phyloP scores from a whole-genome alignment of 2,329 filamentous ascomycete genomes.

The Sclerotinia spermophila region DNA sequence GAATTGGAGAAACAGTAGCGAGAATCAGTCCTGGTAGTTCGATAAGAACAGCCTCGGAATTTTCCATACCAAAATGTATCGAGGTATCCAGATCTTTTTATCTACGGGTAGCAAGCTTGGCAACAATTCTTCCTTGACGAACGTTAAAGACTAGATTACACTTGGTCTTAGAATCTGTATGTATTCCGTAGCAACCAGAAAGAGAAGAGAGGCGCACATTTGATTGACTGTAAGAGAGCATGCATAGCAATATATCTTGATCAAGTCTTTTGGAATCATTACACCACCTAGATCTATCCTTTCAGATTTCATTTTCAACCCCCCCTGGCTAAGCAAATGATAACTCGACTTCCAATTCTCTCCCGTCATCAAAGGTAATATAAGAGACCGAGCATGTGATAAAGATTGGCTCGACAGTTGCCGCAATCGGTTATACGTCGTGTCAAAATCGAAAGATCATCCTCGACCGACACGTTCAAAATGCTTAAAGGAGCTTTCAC shows the following conservation, averaged over 20 bases:
- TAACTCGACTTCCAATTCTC: background rate
- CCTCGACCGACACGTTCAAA: conserved; percentile 23
- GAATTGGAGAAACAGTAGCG: conserved; percentile 6
- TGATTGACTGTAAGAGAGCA: conserved; percentile 28
- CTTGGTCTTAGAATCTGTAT: background rate
- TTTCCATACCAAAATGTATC: background rate
- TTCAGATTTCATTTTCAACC: background rate
- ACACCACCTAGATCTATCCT: conserved; percentile 47
- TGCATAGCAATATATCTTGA: conserved; percentile 47
- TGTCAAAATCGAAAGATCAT: background rate
- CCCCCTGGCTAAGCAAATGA: background rate
- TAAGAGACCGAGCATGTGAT: background rate
- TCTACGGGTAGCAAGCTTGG: background rate
- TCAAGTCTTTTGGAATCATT: conserved; percentile 44
- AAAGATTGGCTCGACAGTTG: background rate
- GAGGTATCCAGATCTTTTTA: background rate
- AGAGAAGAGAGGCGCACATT: conserved; percentile 34
- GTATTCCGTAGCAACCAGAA: background rate
- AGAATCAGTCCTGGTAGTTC: conserved; percentile 13
- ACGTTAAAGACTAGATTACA: background rate
- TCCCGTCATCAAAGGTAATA: background rate
- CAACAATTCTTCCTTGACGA: background rate
- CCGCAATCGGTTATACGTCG: background rate
- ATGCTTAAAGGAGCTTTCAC: conserved; percentile 38
- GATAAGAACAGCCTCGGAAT: background rate